Conservation (phyloP, 2,329 filamentous ascomycete genomes). For the Onygenales sp. region DNA sequence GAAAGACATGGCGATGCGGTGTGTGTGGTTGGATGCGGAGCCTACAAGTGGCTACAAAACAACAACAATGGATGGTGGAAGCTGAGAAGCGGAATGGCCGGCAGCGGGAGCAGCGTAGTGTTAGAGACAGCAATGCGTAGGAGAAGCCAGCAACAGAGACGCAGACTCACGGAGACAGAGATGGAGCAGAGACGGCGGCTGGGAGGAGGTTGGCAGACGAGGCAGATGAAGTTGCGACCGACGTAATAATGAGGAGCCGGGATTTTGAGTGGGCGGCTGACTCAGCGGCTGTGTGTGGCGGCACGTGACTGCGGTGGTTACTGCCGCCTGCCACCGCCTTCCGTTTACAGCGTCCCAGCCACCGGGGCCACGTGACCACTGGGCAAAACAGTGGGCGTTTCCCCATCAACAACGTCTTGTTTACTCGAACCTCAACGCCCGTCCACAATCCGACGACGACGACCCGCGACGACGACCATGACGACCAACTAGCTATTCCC, state of each 20-base stretch:
- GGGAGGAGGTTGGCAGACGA: constrained; percentile 4
- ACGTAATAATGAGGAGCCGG: neutral
- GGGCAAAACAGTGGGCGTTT: constrained; percentile 10
- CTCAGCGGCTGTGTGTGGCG: neutral
- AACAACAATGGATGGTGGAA: neutral
- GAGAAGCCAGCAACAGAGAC: neutral
- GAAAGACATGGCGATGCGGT: constrained; percentile 25
- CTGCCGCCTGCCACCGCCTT: too few relatives aligned
- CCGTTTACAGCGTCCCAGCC: too few relatives aligned
- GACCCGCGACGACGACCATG: constrained; percentile 2
- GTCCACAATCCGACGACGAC: neutral
- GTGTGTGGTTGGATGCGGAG: neutral
- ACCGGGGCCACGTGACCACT: neutral
- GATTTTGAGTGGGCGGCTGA: neutral
- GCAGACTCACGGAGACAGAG: neutral
- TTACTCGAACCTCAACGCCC: constrained; percentile 6
- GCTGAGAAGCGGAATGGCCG: neutral
- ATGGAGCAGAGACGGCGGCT: constrained; percentile 2
- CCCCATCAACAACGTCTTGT: constrained; percentile 15
- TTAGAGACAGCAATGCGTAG: neutral
- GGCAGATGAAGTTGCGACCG: neutral
- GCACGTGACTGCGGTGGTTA: too few relatives aligned
- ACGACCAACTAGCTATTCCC: neutral
- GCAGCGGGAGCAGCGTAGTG: neutral
- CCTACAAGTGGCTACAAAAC: neutral